Evolutionary conservation across 768 basidiomycete genomes (phyloP), one percentile per base, ranked within the genome.

Genomic region (Lyophyllum decastes): DNA sequence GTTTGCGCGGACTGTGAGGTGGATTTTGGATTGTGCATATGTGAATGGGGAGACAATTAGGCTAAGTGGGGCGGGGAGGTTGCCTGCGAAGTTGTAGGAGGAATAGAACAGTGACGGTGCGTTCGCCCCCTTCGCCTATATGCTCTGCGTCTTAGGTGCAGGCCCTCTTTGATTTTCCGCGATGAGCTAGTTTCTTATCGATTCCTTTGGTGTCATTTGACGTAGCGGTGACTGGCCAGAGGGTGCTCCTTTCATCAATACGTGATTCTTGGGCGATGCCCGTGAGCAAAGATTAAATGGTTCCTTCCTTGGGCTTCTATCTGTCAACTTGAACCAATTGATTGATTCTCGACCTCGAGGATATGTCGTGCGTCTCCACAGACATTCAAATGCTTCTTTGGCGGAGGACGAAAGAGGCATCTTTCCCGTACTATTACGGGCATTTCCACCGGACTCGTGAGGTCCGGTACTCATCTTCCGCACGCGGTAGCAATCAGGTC

Each of bases 41-140:
- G 75, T 85, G 16, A 86, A 86, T 68, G 84, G 83, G 16, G 82
- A 83, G 70, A 79, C 76, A 0, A 73, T 82, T 17, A 72, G 81
- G 55, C 61, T 83, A 54, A 81, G 78, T 57, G 82, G 80, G 2
- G 82, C 66, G 2, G 77, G 75, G 25, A 66, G 77, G 52, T 61
- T 79, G 35, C 76, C 77, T 24, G 75, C 69, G 26, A 78, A 73
- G 58, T 54, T 78, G 38, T 78, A 68, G 38, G 2, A 9, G 38
- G 14, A 10, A 9, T 7, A 12, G 24, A 21, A n/a, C 7, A 22
- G 22, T n/a, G 22, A 25, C 4, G 35, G 49, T 51, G 17, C 19
- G 47, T 30, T 8, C 9, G 8, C 8, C 4, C n/a, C 2, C 44
- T 45, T 45, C 12, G 40, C 40, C 19, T 41, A 17, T 38, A 7